A percentile compares a stretch with the other conserved stretches of the same genome.
These are phyloP conservation scores for Neocatenulostroma microsporum DNA, from an alignment of 2,329 filamentous ascomycete genomes.

Conservation along the genomic window DNA sequence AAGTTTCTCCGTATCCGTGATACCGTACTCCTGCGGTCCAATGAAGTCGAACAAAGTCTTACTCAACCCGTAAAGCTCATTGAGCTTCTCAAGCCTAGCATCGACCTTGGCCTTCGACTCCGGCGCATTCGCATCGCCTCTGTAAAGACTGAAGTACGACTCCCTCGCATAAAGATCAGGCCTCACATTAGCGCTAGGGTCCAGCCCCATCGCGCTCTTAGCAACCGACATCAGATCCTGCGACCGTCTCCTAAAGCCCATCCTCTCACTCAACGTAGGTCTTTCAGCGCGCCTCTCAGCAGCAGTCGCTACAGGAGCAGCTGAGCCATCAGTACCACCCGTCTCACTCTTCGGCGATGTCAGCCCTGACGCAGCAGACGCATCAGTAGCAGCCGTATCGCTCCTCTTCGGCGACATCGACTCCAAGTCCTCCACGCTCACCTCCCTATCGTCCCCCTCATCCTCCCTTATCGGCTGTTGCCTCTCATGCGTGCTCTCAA, in stretches of 20 bases:
- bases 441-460: slow-evolving; percentile 6
- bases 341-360: no score
- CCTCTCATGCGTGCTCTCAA: slow-evolving; percentile 25
- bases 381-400: slow-evolving; percentile 10
- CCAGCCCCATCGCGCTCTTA: slow-evolving; percentile 9
- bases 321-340: no score
- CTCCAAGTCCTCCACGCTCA: slow-evolving; percentile 10
- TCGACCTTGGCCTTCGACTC: slow-evolving; percentile 72
- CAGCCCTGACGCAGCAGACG: neutral
- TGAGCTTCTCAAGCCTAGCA: slow-evolving; percentile 74
- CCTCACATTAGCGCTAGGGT: slow-evolving; percentile 16
- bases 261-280: slow-evolving; percentile 36
- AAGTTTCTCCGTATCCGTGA: slow-evolving; percentile 91
- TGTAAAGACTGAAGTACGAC: slow-evolving; percentile 84
- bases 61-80: slow-evolving; percentile 85
- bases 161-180: slow-evolving; percentile 40
- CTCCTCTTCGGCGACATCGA: slow-evolving; percentile 17
- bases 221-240: slow-evolving; percentile 31
- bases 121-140: slow-evolving; percentile 51
- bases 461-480: slow-evolving; percentile 15
- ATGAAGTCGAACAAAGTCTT: slow-evolving; percentile 98
- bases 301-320: no score
- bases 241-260: slow-evolving; percentile 49
- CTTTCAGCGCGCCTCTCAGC: slow-evolving; percentile 6
- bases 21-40: slow-evolving; percentile 96